A percentile compares a stretch with the other conserved stretches of the same genome.
phyloP scores from a whole-genome alignment of 495 filamentous ascomycete species.

The Schizothecium vesticola region DNA sequence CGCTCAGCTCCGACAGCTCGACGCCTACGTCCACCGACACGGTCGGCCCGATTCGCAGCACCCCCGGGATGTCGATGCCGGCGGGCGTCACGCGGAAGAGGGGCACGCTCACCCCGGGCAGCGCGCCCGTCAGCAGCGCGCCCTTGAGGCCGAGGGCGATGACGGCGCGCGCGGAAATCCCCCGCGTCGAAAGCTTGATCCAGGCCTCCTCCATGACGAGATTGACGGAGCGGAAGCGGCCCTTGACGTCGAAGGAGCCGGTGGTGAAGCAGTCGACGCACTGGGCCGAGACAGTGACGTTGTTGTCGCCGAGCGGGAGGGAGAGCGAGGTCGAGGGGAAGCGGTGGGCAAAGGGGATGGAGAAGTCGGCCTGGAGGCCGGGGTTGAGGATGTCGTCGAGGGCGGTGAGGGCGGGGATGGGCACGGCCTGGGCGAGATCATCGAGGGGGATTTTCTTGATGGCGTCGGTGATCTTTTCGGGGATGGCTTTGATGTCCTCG shows the following conservation, averaged over 20 bases:
- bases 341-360: constrained; percentile 12
- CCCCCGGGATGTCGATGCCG: constrained; percentile 17
- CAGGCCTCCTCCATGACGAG: constrained; percentile 10
- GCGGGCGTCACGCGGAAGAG: constrained; percentile 15
- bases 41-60: constrained; percentile 16
- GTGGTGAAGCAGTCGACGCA: constrained; percentile 12
- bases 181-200: constrained; percentile 9
- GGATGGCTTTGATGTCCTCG: too few species aligned
- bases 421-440: background rate
- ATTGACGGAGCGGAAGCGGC: constrained; percentile 3
- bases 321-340: constrained; percentile 9
- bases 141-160: constrained; percentile 9
- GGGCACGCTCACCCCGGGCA: constrained; percentile 6
- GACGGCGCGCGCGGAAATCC: constrained; percentile 11
- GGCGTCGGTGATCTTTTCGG: background rate
- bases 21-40: constrained; percentile 11
- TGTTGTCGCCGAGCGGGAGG: background rate
- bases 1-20: constrained; percentile 11
- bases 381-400: constrained; percentile 1
- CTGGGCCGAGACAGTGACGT: background rate
- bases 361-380: constrained; percentile 7
- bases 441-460: background rate
- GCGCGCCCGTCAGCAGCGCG: background rate
- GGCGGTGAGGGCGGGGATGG: background rate
- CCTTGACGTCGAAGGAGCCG: constrained; percentile 13